Evolutionary conservation across 2,329 filamentous ascomycete species (phyloP), one percentile per base, ranked within the genome.

Genomic region (Zymoseptoria passerinii): DNA sequence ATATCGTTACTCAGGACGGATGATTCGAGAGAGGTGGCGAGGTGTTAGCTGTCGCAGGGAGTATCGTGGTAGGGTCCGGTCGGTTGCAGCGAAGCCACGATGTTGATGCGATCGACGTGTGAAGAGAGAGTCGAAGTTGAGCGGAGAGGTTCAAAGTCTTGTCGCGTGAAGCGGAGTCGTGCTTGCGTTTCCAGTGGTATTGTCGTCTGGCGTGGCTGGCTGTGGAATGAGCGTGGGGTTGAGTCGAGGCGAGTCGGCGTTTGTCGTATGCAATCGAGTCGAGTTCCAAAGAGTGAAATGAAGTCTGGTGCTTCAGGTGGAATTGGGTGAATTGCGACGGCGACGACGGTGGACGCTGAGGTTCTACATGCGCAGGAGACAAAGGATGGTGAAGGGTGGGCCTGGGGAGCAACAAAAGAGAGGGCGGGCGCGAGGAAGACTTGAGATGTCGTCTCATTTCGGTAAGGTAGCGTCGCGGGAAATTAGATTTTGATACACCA

Each of bases 1-100:
- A 27, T 35, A 58, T 44, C n/a, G 50, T 53, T 55, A 44, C 52
- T 55, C 35, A 44, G 35, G 35, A 44, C n/a, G 35, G 56, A 48
- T 56, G 57, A 54, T 63, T 55, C 52, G 50, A 55, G 23, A 54
- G 48, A 28, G 35, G 52, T 56, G n/a, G 54, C 54, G 29, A 55
- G 28, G 48, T 52, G 48, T 58, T 29, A 35, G 29, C 10, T 53
- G 60, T 58, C 29, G 29, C 55, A 55, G 23, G 23, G 28, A 50
- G 60, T 52, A 49, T 57, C 56, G 63, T 59, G 49, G 56, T 44
- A 29, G 50, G 57, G 58, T 52, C 54, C 54, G 23, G 58, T 57
- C 53, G 53, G 58, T 65, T 61, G 28, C 63, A 58, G 61, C 55
- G 60, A 63, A 64, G 63, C 66, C 62, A 66, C 64, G 60, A 57